Conservation (phyloP, 257 asterid genomes). For the Euphrasia confusa region DNA sequence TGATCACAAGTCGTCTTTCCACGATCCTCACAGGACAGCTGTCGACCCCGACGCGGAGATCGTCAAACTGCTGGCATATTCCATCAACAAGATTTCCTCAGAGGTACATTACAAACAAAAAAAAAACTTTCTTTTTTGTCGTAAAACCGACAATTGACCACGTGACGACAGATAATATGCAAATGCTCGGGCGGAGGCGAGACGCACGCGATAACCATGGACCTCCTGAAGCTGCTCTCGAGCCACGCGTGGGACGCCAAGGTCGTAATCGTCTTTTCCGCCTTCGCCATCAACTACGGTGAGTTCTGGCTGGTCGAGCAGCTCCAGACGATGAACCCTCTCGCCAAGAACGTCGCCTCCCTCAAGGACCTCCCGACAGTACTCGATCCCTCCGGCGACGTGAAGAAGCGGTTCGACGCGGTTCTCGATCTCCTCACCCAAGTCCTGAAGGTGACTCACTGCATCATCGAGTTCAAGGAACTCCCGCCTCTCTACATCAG, state of each 20-base stretch:
- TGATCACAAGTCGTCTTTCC: constrained; percentile 25
- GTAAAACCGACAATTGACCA: too few relatives aligned
- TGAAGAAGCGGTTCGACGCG: constrained; percentile 40
- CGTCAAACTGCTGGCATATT: constrained; percentile 50
- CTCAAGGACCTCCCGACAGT: constrained; percentile 46
- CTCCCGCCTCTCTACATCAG: constrained; percentile 44
- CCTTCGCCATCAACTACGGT: constrained; percentile 60
- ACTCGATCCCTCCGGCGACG: constrained; percentile 23
- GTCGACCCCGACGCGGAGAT: constrained; percentile 44
- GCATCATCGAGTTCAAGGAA: constrained; percentile 44
- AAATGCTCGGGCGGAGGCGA: constrained; percentile 44
- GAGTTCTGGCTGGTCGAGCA: constrained; percentile 69
- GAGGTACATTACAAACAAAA: constrained; percentile 42
- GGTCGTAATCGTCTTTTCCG: constrained; percentile 44
- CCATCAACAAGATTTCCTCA: constrained; percentile 55
- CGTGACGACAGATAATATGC: constrained; percentile 35
- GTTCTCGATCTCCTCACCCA: constrained; percentile 31
- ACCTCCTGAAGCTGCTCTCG: constrained; percentile 39
- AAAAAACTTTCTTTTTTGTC: too few relatives aligned
- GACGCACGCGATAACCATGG: constrained; percentile 44
- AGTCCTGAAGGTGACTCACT: constrained; percentile 34
- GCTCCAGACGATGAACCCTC: constrained; percentile 29
- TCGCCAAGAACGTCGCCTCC: constrained; percentile 47
- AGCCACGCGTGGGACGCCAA: constrained; percentile 61
- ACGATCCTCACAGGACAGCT: constrained; percentile 24